phyloP scores from a whole-genome alignment of 2,329 filamentous ascomycete genomes.

The Trichoderma gracile region DNA sequence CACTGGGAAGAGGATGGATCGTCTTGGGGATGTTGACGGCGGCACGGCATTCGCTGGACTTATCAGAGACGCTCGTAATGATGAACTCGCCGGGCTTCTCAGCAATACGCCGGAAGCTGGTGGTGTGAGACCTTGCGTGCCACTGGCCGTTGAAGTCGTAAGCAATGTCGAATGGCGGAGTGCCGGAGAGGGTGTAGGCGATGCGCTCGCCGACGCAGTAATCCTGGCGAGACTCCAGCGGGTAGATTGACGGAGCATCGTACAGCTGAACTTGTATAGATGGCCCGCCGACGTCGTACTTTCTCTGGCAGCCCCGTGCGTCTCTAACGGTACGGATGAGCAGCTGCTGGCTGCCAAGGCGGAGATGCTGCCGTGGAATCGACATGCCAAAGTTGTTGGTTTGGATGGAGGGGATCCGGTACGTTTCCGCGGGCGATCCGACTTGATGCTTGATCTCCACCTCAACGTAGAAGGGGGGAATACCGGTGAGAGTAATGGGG shows the following conservation, averaged over 20 bases:
- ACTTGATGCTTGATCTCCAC: slow-evolving; percentile 92
- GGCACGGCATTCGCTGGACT: slow-evolving; percentile 83
- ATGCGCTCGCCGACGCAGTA: slow-evolving; percentile 96
- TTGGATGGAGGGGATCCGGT: slow-evolving; percentile 77
- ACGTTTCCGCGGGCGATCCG: slow-evolving; percentile 74
- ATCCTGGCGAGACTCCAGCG: slow-evolving; percentile 79
- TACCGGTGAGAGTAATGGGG: slow-evolving; percentile 78
- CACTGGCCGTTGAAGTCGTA: slow-evolving; percentile 85
- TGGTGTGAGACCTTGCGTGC: slow-evolving; percentile 76
- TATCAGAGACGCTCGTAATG: slow-evolving; percentile 84
- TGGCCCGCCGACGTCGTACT: slow-evolving; percentile 68
- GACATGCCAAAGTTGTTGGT: slow-evolving; percentile 74
- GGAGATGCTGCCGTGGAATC: slow-evolving; percentile 81
- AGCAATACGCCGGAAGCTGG: slow-evolving; percentile 88
- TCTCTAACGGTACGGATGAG: slow-evolving; percentile 89
- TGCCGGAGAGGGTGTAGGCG: slow-evolving; percentile 86
- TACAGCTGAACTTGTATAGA: slow-evolving; percentile 90
- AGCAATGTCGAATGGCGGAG: slow-evolving; percentile 87
- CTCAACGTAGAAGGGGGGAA: slow-evolving; percentile 86
- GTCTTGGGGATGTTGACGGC: slow-evolving; percentile 74
- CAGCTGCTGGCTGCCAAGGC: slow-evolving; percentile 85
- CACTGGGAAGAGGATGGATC: slow-evolving; percentile 90
- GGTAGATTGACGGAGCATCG: slow-evolving; percentile 86
- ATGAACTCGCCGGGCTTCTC: slow-evolving; percentile 87
- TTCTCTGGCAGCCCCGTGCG: slow-evolving; percentile 79